Percentiles rank a stretch among this genome's conserved stretches.
phyloP scores from a whole-genome alignment of 768 basidiomycete species.

The Mycena latifolia region DNA sequence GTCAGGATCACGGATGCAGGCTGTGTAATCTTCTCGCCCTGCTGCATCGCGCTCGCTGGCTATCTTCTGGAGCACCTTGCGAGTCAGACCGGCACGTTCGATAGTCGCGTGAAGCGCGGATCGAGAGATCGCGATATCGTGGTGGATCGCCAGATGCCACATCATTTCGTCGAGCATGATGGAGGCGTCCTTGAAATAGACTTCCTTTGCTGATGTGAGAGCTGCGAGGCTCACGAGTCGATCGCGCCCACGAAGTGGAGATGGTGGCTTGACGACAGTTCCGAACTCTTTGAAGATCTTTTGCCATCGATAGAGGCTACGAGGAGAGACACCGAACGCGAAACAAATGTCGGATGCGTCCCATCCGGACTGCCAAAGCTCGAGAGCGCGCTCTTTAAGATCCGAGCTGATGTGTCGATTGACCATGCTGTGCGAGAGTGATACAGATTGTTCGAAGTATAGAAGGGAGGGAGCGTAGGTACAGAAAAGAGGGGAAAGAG shows the following conservation, averaged over 20 bases:
- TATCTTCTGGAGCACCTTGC: conserved; percentile 34
- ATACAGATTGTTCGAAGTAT: no score
- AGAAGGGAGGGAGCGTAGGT: no score
- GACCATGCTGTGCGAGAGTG: no score
- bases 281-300: conserved; percentile 35
- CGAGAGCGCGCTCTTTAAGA: conserved; percentile 34
- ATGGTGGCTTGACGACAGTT: conserved; percentile 24
- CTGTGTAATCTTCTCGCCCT: no score
- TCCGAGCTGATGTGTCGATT: no score
- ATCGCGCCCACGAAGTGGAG: conserved; percentile 32
- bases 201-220: background rate
- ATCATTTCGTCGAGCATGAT: background rate
- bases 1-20: no score
- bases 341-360: conserved; percentile 30
- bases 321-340: conserved; percentile 29
- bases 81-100: conserved; percentile 29
- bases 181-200: background rate
- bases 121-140: conserved; percentile 32
- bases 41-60: conserved; percentile 34
- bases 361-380: conserved; percentile 37
- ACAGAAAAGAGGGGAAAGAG: no score
- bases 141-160: conserved; percentile 16
- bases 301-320: conserved; percentile 38
- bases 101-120: conserved; percentile 32
- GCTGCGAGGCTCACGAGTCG: background rate